Evolutionary conservation across 164 flowering plant species (phyloP), one percentile per base, ranked within the genome.

Genomic region (Paratinospora sagittata): DNA sequence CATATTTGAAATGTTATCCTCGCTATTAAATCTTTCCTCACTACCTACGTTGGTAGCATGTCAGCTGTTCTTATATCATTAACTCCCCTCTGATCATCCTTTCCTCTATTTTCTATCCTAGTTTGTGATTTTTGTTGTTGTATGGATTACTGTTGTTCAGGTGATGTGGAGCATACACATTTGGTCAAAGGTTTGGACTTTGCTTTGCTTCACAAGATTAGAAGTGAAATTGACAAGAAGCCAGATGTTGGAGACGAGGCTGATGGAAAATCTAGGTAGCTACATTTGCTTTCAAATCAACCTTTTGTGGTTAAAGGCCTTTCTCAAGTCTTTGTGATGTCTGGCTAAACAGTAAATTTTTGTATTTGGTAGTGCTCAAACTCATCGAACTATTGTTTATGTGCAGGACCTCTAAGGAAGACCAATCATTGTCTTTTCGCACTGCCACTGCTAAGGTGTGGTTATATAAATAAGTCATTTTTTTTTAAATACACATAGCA

Each of bases 91-190:
- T n/a, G n/a, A n/a, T n/a, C n/a, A n/a, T n/a, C n/a, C n/a, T n/a
- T n/a, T n/a, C n/a, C n/a, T 66, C 0, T 41, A n/a, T 30, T 26
- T 57, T 39, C 39, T 68, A 16, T n/a, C 23, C 11, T 36, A 34
- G 27, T 65, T 36, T 37, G 30, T 8, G 2, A 2, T 8, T 36
- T 19, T 13, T 33, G 34, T 52, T 69, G 63, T 52, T 69, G 34
- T 52, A n/a, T 69, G 45, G 71, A n/a, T 55, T 4, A 33, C 19
- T 55, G 7, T 75, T 74, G 63, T 74, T 65, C 76, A 91, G 97
- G 99, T 84, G 99, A 95, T 79, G 91, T 95, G 80, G 99, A 95
- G 69, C 98, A 95, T 71, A 95, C 99, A 0, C 99, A 95, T 86
- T 79, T 95, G 85, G 98, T 95, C 68, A 95, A 92, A 76, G 99